phyloP scores from a whole-genome alignment of 202 grass and related monocot genomes.

The Panicum virgatum region DNA sequence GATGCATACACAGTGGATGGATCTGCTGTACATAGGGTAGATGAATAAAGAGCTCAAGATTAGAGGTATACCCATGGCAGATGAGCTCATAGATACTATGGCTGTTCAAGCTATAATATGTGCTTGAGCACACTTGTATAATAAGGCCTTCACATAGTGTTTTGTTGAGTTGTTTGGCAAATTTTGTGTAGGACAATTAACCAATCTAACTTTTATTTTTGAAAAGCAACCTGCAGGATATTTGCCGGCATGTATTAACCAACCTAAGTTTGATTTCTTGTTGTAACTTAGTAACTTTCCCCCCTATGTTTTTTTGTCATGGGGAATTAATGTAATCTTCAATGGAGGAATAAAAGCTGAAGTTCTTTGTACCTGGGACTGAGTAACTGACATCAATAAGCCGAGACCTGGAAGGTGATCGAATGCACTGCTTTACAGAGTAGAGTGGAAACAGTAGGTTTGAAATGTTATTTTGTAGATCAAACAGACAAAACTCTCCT shows the following conservation, averaged over 20 bases:
- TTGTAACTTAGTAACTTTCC: not conserved
- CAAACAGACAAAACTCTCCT: not conserved
- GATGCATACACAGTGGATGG: not conserved
- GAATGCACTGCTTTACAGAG: too few relatives aligned
- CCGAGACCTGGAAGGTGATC: not conserved
- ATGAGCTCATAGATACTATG: not conserved
- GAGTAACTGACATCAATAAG: not conserved
- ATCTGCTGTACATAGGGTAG: not conserved
- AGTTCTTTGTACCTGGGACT: not conserved
- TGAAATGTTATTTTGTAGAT: not conserved
- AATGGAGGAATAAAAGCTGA: not conserved
- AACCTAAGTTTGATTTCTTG: slow-evolving; percentile 5
- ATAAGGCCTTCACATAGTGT: slow-evolving; percentile 27
- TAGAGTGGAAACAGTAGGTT: not conserved
- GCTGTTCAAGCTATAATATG: slow-evolving; percentile 25
- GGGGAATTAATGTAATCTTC: slow-evolving; percentile 17
- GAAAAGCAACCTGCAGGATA: too few relatives aligned
- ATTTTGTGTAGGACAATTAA: slow-evolving; percentile 38
- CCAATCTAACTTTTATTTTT: slow-evolving; percentile 11
- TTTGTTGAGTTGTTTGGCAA: slow-evolving; percentile 12
- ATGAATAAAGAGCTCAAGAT: slow-evolving; percentile 35
- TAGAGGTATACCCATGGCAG: not conserved
- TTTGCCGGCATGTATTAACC: not conserved
- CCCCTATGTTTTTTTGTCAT: not conserved
- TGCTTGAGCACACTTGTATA: slow-evolving; percentile 32